Conservation (phyloP, 148 eudicot species). For the Drosera capensis region DNA sequence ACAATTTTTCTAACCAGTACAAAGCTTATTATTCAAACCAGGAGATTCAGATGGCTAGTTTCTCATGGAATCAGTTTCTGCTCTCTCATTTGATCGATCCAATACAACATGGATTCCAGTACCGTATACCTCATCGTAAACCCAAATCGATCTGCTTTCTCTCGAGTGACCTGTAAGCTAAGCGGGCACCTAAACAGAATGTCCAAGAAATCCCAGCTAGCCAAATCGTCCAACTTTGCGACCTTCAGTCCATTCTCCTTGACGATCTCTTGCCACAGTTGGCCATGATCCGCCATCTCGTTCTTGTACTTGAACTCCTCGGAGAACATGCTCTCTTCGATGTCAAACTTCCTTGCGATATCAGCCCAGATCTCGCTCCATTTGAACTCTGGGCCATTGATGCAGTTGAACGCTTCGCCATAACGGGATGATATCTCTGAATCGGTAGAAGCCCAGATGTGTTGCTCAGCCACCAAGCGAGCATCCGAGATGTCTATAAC, state of each 20-base stretch:
- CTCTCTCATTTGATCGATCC: constrained; percentile 65
- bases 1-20: not conserved
- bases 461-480: constrained; percentile 74
- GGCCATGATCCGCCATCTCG: constrained; percentile 39
- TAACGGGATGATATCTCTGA: constrained; percentile 12
- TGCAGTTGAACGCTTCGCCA: constrained; percentile 61
- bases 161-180: constrained; percentile 46
- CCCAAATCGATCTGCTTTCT: constrained; percentile 54
- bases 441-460: constrained; percentile 66
- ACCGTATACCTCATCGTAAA: constrained; percentile 31
- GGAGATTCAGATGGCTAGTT: no score
- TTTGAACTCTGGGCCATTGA: constrained; percentile 45
- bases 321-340: constrained; percentile 16
- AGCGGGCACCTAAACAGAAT: constrained; percentile 51
- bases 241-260: constrained; percentile 29
- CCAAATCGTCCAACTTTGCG: constrained; percentile 54
- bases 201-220: constrained; percentile 71
- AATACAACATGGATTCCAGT: constrained; percentile 52
- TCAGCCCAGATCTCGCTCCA: constrained; percentile 67
- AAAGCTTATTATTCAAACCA: not conserved
- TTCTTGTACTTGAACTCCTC: constrained; percentile 24
- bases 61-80: constrained; percentile 59
- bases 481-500: constrained; percentile 75
- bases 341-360: constrained; percentile 42
- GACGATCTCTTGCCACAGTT: constrained; percentile 61